Percentiles rank a stretch among this genome's conserved stretches.
These are phyloP conservation scores for Galium porrigens DNA, from an alignment of 305 asterid genomes.

Conservation along the genomic window DNA sequence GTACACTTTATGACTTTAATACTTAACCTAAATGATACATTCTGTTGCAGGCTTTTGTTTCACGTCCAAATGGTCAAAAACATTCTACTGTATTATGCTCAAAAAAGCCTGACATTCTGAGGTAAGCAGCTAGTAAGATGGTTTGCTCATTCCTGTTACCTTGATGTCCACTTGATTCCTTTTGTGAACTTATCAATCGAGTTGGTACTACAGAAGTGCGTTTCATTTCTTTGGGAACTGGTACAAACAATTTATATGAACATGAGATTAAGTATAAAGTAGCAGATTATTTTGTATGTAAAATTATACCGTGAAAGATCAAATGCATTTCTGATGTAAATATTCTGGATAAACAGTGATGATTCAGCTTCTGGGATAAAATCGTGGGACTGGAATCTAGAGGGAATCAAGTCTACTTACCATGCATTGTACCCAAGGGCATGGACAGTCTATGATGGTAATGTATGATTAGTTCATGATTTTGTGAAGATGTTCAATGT, in stretches of 20 bases:
- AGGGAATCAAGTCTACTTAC: constrained; percentile 55
- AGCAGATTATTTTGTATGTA: background rate
- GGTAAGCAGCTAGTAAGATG: constrained; percentile 31
- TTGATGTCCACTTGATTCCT: background rate
- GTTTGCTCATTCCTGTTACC: background rate
- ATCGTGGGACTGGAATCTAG: constrained; percentile 93
- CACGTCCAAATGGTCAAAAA: constrained; percentile 54
- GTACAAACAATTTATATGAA: background rate
- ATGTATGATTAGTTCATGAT: constrained; percentile 11
- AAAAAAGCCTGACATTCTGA: constrained; percentile 33
- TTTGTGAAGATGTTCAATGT: constrained; percentile 16
- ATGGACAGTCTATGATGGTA: constrained; percentile 94
- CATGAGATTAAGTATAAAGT: background rate
- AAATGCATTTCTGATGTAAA: constrained; percentile 15
- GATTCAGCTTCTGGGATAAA: constrained; percentile 61
- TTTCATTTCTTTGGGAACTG: background rate
- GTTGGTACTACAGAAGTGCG: background rate
- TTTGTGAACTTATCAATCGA: background rate
- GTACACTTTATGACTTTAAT: background rate
- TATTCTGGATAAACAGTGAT: constrained; percentile 45
- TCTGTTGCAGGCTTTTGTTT: constrained; percentile 58
- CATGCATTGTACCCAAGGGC: constrained; percentile 94
- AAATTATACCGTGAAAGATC: background rate
- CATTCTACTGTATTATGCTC: constrained; percentile 72
- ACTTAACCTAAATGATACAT: constrained; percentile 6